phyloP scores from a whole-genome alignment of 2,329 filamentous ascomycete species.

The Xylaria hypoxylon region DNA sequence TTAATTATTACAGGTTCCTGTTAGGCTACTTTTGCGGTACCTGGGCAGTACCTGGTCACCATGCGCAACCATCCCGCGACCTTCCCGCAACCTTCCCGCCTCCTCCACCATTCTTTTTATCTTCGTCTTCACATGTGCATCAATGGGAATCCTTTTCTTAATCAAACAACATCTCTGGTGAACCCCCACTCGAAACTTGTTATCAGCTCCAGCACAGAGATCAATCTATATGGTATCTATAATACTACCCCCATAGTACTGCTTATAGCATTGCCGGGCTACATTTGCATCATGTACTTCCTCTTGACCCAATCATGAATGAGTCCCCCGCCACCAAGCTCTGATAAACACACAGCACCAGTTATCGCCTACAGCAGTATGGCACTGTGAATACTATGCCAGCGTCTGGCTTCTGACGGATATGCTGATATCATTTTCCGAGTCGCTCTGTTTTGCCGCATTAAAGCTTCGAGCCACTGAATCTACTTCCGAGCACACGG shows the following conservation, averaged over 20 bases:
- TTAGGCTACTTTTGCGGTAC: neutral
- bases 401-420: neutral
- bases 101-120: neutral
- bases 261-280: constrained; percentile 1
- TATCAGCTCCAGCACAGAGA: neutral
- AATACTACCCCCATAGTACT: neutral
- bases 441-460: constrained; percentile 14
- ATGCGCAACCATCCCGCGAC: too few relatives aligned
- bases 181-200: constrained; percentile 11
- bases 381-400: constrained; percentile 5
- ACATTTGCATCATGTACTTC: neutral
- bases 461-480: constrained; percentile 22
- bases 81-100: neutral
- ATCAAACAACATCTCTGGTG: neutral
- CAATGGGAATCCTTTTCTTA: neutral
- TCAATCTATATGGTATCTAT: constrained; percentile 4
- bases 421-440: constrained; percentile 26
- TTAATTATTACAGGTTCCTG: too few relatives aligned
- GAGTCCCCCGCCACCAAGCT: neutral
- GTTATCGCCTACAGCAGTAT: neutral
- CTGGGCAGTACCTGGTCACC: neutral
- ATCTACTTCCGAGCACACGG: constrained; percentile 33
- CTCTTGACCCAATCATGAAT: neutral
- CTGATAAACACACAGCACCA: constrained; percentile 1
- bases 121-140: neutral